phyloP scores from a whole-genome alignment of 2,329 filamentous ascomycete genomes.

The Apiospora kogelbergensis region DNA sequence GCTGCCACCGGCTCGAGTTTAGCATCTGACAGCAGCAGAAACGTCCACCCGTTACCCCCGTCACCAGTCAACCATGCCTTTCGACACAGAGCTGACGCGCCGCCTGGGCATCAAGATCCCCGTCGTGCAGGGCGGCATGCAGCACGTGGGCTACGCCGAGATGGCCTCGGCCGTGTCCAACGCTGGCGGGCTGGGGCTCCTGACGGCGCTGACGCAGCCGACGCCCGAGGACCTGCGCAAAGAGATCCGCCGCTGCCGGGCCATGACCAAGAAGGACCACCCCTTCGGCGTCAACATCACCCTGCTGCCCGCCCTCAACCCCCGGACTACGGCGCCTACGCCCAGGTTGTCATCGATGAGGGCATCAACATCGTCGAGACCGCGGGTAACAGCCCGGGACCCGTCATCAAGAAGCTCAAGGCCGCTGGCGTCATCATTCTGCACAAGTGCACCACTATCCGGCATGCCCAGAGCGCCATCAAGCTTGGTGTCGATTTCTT shows the following conservation, averaged over 20 bases:
- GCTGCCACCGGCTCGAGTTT: neutral
- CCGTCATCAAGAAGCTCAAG: constrained; percentile 88
- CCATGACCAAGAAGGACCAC: constrained; percentile 62
- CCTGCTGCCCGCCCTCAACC: constrained; percentile 82
- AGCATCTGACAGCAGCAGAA: neutral
- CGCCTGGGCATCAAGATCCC: constrained; percentile 63
- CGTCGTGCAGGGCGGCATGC: constrained; percentile 84
- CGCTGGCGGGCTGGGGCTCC: constrained; percentile 78
- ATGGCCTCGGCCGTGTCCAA: constrained; percentile 75
- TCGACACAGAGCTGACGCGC: constrained; percentile 58
- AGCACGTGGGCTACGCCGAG: constrained; percentile 81
- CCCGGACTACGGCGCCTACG: constrained; percentile 93
- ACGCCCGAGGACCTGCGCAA: constrained; percentile 87
- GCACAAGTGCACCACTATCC: constrained; percentile 97
- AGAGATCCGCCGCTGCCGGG: constrained; percentile 85
- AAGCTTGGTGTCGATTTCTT: constrained; percentile 97
- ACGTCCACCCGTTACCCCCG: neutral
- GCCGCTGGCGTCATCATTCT: constrained; percentile 74
- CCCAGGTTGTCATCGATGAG: constrained; percentile 90
- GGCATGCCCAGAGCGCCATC: constrained; percentile 86
- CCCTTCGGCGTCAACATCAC: constrained; percentile 96
- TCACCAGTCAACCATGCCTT: constrained; percentile 45
- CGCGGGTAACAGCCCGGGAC: constrained; percentile 83
- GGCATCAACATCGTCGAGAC: constrained; percentile 91
- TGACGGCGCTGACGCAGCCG: constrained; percentile 90